Conservation (phyloP, 1,284 basidiomycete species). For the Flammula alnicola region DNA sequence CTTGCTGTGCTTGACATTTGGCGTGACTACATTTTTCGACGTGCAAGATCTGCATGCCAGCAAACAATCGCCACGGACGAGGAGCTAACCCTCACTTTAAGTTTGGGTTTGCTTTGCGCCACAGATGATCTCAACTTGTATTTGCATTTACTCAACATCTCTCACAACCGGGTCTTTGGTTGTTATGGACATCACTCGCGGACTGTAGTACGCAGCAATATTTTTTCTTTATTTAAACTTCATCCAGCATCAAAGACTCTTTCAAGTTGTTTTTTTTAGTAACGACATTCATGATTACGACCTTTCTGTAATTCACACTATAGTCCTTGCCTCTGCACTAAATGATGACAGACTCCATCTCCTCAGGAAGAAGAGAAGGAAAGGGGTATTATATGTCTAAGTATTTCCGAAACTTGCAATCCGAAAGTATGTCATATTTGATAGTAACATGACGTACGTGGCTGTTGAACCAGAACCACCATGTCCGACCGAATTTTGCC, state of each 20-base stretch:
- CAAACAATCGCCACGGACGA: constrained; percentile 51
- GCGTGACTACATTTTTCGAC: constrained; percentile 62
- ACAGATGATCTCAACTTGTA: too few species aligned
- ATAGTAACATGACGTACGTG: too few species aligned
- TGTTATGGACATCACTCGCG: neutral
- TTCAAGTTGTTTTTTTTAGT: neutral
- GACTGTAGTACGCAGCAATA: too few species aligned
- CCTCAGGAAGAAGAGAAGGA: too few species aligned
- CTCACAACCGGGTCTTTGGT: neutral
- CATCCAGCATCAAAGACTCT: neutral
- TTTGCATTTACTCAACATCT: neutral
- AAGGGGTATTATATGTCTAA: too few species aligned
- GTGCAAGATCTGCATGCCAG: constrained; percentile 67
- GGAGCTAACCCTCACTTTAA: too few species aligned
- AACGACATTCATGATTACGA: constrained; percentile 4
- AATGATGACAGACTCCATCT: too few species aligned
- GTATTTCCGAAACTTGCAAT: too few species aligned
- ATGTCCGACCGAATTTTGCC: constrained; percentile 1
- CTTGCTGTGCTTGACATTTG: constrained; percentile 58
- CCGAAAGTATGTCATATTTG: too few species aligned
- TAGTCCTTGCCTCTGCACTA: too few species aligned
- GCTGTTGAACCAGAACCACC: too few species aligned
- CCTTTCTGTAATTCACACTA: neutral
- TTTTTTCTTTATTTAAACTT: neutral
- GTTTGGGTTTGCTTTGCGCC: too few species aligned